A percentile compares a stretch with the other conserved stretches of the same genome.
Conservation (phyloP, 352 stramenopile species). For the Pythium insidiosum region DNA sequence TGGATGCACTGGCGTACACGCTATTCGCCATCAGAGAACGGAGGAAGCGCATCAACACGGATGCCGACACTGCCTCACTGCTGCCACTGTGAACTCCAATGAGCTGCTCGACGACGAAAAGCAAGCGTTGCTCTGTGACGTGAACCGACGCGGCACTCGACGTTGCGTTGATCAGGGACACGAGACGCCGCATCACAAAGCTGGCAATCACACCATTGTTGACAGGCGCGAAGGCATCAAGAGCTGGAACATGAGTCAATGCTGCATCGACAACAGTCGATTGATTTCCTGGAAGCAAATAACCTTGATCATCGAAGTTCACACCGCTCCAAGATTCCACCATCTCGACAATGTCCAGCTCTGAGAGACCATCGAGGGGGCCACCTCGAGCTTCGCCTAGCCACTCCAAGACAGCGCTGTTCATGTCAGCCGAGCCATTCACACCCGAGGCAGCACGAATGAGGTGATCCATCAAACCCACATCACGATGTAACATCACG, state of each 20-base stretch:
- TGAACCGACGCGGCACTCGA: too few species aligned
- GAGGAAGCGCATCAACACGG: conserved; percentile 44
- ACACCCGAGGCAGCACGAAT: conserved; percentile 26
- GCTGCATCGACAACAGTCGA: too few species aligned
- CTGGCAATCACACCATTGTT: conserved; percentile 35
- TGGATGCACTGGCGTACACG: conserved; percentile 25
- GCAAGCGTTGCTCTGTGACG: conserved; percentile 36
- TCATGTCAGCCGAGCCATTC: too few species aligned
- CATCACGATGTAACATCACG: conserved; percentile 45
- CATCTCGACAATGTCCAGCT: neutral
- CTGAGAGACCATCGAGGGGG: neutral
- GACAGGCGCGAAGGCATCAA: too few species aligned
- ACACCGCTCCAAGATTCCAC: too few species aligned
- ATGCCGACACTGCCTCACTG: conserved; percentile 8
- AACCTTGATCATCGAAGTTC: too few species aligned
- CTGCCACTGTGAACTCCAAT: conserved; percentile 6
- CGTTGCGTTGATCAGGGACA: conserved; percentile 26
- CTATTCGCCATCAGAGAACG: conserved; percentile 42
- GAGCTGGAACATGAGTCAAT: too few species aligned
- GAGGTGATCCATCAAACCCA: conserved; percentile 55
- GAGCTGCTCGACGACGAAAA: conserved; percentile 62
- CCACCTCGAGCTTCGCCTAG: too few species aligned
- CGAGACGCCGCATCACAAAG: conserved; percentile 49
- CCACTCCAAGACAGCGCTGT: too few species aligned
- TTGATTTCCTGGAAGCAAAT: too few species aligned